Evolutionary conservation across 169 alveolate species (phyloP).

Genomic region (Plasmodium knowlesi): DNA sequence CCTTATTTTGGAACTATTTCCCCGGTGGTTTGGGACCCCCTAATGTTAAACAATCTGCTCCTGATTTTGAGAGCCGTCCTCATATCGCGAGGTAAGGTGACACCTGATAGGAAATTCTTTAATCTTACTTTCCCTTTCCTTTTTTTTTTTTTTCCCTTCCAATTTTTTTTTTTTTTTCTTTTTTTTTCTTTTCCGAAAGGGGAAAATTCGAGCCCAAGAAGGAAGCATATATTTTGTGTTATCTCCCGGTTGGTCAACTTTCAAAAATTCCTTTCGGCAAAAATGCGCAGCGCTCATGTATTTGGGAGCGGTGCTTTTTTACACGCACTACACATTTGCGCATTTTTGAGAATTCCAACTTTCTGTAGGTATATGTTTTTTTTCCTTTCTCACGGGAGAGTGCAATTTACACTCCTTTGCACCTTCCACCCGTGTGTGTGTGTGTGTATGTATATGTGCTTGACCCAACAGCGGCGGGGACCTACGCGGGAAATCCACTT

Average conservation of each 20-base stretch:
- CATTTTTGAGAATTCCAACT: not conserved
- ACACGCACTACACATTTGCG: not conserved
- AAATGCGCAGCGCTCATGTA: not conserved
- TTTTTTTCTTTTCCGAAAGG: not conserved
- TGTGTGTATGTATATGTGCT: not conserved
- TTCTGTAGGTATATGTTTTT: not conserved
- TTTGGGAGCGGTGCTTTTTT: not conserved
- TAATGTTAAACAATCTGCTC: not conserved
- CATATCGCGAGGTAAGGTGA: not conserved
- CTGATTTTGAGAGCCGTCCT: not conserved
- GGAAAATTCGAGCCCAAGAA: not conserved
- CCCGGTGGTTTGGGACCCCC: not conserved
- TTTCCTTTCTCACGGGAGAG: not conserved
- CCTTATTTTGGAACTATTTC: not conserved
- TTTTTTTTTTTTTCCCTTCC: not conserved
- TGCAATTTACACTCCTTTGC: not conserved
- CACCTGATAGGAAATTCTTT: not conserved
- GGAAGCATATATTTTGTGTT: not conserved
- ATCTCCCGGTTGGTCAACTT: not conserved
- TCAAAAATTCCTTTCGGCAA: not conserved
- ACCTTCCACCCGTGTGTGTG: not conserved
- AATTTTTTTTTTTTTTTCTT: not conserved
- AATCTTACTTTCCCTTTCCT: not conserved
- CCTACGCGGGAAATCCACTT: not conserved
- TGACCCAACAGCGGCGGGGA: not conserved